Evolutionary conservation across 805 yeast species (phyloP).

Genomic region (Yarrowia yakushimensis): DNA sequence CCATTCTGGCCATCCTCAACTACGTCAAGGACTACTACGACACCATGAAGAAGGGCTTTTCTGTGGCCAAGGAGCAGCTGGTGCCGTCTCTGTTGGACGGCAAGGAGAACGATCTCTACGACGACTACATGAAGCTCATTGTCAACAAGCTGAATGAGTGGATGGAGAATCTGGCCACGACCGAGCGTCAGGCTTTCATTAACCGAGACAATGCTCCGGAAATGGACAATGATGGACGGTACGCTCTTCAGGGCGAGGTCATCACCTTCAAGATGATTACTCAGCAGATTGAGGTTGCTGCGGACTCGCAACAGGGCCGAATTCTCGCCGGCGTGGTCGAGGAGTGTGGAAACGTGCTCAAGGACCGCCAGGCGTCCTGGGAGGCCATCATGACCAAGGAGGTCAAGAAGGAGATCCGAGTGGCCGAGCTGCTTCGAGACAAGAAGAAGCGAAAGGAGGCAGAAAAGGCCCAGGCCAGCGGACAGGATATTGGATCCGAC

Average conservation of each 20-base stretch:
- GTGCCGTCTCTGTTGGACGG: conserved; percentile 65
- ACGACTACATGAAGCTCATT: conserved; percentile 72
- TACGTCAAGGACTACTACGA: conserved; percentile 68
- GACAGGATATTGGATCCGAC: conserved; percentile 38
- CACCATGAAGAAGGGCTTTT: conserved; percentile 50
- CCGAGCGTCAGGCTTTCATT: conserved; percentile 62
- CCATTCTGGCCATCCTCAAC: conserved; percentile 67
- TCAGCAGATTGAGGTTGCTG: conserved; percentile 87
- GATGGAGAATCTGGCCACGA: conserved; percentile 65
- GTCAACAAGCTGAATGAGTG: conserved; percentile 77
- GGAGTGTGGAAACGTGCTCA: conserved; percentile 60
- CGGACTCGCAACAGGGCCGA: conserved; percentile 76
- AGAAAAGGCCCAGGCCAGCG: conserved; percentile 10
- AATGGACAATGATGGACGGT: conserved; percentile 56
- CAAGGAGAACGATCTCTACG: conserved; percentile 65
- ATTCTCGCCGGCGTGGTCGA: conserved; percentile 75
- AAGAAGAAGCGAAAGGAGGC: conserved; percentile 32
- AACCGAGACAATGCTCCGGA: conserved; percentile 73
- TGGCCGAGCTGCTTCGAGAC: conserved; percentile 35
- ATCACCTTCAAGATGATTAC: conserved; percentile 76
- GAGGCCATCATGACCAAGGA: conserved; percentile 52
- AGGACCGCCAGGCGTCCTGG: conserved; percentile 63
- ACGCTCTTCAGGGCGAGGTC: conserved; percentile 71
- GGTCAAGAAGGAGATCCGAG: conserved; percentile 39
- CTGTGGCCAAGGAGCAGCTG: conserved; percentile 45